A percentile compares a stretch with the other conserved stretches of the same genome.
Evolutionary conservation across 805 yeast genomes (phyloP).

Genomic region (Saturnispora diversa): DNA sequence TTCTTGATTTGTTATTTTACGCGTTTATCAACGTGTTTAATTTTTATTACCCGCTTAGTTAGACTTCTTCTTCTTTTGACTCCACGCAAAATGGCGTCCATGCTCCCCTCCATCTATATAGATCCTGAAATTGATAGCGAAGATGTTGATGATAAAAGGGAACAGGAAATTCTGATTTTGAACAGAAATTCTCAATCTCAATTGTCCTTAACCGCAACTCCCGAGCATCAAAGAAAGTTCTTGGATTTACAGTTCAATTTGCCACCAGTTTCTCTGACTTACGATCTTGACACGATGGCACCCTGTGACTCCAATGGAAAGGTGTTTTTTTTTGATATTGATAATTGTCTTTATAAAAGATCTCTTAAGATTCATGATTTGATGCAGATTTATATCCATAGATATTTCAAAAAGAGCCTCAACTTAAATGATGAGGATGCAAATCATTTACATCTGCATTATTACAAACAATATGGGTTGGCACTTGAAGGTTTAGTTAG

Average conservation of each 20-base stretch:
- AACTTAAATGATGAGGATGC: slow-evolving; percentile 67
- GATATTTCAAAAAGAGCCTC: slow-evolving; percentile 64
- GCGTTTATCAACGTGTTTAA: no score
- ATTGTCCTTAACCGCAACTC: not conserved
- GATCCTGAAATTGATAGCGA: not conserved
- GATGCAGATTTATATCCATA: slow-evolving; percentile 81
- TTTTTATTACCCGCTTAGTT: not conserved
- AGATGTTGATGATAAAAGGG: slow-evolving; percentile 15
- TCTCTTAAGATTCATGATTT: slow-evolving; percentile 71
- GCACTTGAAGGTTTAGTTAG: slow-evolving; percentile 85
- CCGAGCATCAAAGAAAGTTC: not conserved
- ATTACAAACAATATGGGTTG: slow-evolving; percentile 82
- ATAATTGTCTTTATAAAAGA: slow-evolving; percentile 78
- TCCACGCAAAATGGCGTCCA: not conserved
- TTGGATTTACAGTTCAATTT: not conserved
- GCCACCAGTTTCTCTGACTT: slow-evolving; percentile 25
- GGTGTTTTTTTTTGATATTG: slow-evolving; percentile 82
- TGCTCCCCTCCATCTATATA: not conserved
- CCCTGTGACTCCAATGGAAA: slow-evolving; percentile 21
- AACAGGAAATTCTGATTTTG: slow-evolving; percentile 17
- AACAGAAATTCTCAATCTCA: slow-evolving; percentile 18
- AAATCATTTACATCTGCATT: slow-evolving; percentile 54
- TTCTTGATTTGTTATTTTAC: no score
- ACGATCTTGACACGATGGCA: slow-evolving; percentile 25
- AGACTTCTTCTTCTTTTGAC: not conserved